Evolutionary conservation across 257 asterid species (phyloP).

Genomic region (Thymus quinquecostatus): DNA sequence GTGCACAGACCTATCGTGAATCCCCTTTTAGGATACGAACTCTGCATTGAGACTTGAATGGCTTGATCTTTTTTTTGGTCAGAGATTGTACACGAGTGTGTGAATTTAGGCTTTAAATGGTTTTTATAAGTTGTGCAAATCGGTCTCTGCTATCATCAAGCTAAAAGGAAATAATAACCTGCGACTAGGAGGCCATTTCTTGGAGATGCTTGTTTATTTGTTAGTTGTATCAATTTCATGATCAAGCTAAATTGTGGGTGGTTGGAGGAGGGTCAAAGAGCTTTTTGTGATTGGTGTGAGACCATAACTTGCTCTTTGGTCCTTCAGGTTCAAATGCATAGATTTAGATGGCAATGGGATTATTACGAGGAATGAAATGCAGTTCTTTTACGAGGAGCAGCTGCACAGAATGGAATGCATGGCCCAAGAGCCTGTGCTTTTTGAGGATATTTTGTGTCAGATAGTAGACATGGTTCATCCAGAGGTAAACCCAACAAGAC

Average conservation of each 20-base stretch:
- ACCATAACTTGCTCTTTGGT: conserved; percentile 10
- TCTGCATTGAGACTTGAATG: background rate
- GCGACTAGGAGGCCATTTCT: background rate
- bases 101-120: conserved; percentile 5
- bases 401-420: conserved; percentile 99
- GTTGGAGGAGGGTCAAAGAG: conserved; percentile 10
- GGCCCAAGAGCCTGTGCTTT: conserved; percentile 99
- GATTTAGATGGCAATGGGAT: conserved; percentile 98
- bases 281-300: conserved; percentile 1
- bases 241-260: conserved; percentile 12
- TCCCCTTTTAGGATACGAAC: conserved; percentile 7
- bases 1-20: conserved; percentile 14
- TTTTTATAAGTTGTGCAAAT: conserved; percentile 2
- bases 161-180: conserved; percentile 4
- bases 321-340: conserved; percentile 94
- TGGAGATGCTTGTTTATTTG: background rate
- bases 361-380: conserved; percentile 92
- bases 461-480: conserved; percentile 97
- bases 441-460: conserved; percentile 98
- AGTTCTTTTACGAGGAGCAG: conserved; percentile 96
- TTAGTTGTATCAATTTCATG: background rate
- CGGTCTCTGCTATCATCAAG: conserved; percentile 13
- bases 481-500: conserved; percentile 58
- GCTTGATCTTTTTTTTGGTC: background rate
- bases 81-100: background rate